Evolutionary conservation across 2,329 filamentous ascomycete species (phyloP), one percentile per base, ranked within the genome.

Genomic region (Colletotrichum sp.): DNA sequence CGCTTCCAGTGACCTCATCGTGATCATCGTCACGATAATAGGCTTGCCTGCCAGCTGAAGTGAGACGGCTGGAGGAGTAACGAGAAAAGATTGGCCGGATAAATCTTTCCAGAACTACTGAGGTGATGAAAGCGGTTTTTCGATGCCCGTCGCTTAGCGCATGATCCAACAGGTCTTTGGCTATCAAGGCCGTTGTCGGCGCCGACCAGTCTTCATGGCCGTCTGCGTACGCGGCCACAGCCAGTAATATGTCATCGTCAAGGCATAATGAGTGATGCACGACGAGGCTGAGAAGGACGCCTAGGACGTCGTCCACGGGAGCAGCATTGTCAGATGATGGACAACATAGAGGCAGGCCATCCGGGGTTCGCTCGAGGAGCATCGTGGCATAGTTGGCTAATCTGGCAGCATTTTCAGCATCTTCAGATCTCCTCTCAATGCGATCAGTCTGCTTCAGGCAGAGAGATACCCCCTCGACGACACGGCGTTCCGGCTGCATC

Each of bases 61-160:
- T 93, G 62, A 94, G 84, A 4, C 86, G 85, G 3, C 83, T 82
- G 7, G 91, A 88, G 24, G 88, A 89, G 18, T 90, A 87, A 74
- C 88, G 89, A 32, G 89, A 88, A 85, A 96, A 96, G 8, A 95
- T 85, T 32, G 93, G 93, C 48, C 92, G 92, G 67, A 96, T 88
- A 80, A 92, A 92, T 79, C 86, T 84, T 77, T 89, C 87, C 6
- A 96, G 89, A 72, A 95, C 86, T 52, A 88, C 84, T n/a, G 88
- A 86, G 22, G 89, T 85, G 78, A 92, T 85, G 78, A 92, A 89
- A 5, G 76, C 28, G n/a, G 76, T 30, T 68, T 80, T 24, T 16
- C 62, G 73, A 22, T 34, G 59, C 1, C 75, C 68, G 12, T 30
- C 32, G 8, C 74, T 16, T 7, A 86, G 66, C 3, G 84, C 80